phyloP scores from a whole-genome alignment of 257 asterid species.

The Solanum piurae region DNA sequence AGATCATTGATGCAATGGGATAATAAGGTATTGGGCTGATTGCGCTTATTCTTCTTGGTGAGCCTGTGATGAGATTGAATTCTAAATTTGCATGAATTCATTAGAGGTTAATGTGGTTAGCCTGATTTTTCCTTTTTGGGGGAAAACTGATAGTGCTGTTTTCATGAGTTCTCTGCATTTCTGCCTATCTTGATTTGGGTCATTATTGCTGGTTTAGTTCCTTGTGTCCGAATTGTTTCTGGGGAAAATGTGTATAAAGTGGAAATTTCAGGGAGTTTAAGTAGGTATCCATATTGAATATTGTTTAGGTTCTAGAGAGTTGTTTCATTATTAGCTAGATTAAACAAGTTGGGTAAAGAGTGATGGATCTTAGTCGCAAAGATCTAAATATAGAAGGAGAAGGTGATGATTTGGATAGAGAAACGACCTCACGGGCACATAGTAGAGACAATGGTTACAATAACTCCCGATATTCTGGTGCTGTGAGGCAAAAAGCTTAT shows the following conservation, averaged over 20 bases:
- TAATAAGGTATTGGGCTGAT: neutral
- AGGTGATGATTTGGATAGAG: slow-evolving; percentile 39
- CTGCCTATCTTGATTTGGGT: neutral
- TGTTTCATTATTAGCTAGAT: neutral
- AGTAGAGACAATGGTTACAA: slow-evolving; percentile 4
- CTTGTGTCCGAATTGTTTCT: neutral
- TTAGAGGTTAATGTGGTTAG: neutral
- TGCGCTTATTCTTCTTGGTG: neutral
- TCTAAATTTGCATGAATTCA: neutral
- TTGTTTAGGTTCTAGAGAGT: neutral
- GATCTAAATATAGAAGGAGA: slow-evolving; percentile 24
- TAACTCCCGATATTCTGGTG: slow-evolving; percentile 31
- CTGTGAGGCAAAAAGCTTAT: slow-evolving; percentile 64
- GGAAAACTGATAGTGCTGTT: neutral
- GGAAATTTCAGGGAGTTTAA: neutral
- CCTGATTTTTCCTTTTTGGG: neutral
- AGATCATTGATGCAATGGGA: neutral
- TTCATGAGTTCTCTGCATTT: neutral
- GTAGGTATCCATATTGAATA: neutral
- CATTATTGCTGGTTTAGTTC: neutral
- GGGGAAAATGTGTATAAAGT: neutral
- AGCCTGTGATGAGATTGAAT: neutral
- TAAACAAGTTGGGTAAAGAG: neutral
- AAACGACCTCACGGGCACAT: slow-evolving; percentile 7
- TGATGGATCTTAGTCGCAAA: slow-evolving; percentile 44